Conservation (phyloP, 129 eudicot genomes). For the Tagetes erecta region DNA sequence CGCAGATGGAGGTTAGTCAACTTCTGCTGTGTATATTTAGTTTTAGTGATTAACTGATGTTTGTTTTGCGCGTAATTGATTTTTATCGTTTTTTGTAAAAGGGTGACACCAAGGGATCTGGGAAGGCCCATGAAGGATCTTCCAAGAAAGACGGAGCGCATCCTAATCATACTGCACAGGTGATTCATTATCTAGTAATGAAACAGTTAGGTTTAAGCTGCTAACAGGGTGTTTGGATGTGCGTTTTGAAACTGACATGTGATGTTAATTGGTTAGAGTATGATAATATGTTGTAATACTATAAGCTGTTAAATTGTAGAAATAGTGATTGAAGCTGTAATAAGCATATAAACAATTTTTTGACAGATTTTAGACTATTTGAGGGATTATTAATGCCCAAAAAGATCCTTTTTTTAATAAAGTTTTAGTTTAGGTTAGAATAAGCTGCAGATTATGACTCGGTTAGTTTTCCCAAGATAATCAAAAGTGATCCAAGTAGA, state of each 20-base stretch:
- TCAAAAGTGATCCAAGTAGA: neutral
- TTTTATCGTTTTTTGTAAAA: constrained; percentile 17
- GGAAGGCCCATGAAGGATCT: constrained; percentile 74
- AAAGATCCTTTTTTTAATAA: neutral
- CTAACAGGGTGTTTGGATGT: neutral
- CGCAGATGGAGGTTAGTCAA: constrained; percentile 73
- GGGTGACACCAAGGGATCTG: constrained; percentile 85
- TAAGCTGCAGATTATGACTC: neutral
- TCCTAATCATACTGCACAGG: constrained; percentile 51
- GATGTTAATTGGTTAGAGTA: neutral
- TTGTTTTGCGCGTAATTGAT: neutral
- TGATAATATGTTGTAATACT: neutral
- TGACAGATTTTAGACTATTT: neutral
- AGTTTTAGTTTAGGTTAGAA: neutral
- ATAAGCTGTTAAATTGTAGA: neutral
- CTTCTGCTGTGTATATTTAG: constrained; percentile 8
- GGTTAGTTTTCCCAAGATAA: neutral
- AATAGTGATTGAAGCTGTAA: neutral
- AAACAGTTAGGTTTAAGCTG: neutral
- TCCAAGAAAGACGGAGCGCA: constrained; percentile 55
- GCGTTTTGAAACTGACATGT: neutral
- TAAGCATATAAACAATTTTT: neutral
- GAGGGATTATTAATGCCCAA: neutral
- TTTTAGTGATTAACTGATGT: constrained; percentile 3
- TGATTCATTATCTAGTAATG: constrained; percentile 15